Conservation (phyloP, 257 asterid species). For the Solanum appendiculatum region DNA sequence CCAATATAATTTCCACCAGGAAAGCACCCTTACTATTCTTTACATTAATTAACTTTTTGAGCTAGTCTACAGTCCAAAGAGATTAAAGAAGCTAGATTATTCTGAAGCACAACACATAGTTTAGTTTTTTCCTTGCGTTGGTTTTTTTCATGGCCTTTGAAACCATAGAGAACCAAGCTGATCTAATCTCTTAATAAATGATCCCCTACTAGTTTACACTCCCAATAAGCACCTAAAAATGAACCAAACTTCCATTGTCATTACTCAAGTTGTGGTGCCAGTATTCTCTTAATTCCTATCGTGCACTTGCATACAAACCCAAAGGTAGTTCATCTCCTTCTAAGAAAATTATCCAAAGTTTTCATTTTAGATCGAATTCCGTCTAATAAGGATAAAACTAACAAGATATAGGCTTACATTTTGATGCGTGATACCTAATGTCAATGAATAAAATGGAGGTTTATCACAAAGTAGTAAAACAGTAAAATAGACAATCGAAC, state of each 20-base stretch:
- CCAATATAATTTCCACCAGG: background rate
- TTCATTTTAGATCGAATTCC: background rate
- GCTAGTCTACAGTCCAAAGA: background rate
- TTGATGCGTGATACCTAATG: background rate
- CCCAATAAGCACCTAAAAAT: background rate
- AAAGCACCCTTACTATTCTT: background rate
- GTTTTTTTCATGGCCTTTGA: background rate
- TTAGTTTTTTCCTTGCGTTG: background rate
- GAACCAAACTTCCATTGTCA: background rate
- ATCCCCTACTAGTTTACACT: background rate
- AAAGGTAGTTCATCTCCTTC: background rate
- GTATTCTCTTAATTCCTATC: background rate
- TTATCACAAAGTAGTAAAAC: background rate
- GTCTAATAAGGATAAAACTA: background rate
- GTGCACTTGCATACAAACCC: background rate
- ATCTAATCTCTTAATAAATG: background rate
- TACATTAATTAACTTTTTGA: background rate
- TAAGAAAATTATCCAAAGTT: background rate
- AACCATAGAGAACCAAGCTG: background rate
- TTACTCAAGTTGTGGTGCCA: background rate
- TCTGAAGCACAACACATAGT: background rate
- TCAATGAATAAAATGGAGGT: background rate
- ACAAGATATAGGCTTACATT: background rate
- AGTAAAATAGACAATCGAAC: background rate
- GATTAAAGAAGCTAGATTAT: background rate